These are phyloP conservation scores for Aspergillus nomiae DNA, from an alignment of 2,329 filamentous ascomycete species.

Conservation along the genomic window DNA sequence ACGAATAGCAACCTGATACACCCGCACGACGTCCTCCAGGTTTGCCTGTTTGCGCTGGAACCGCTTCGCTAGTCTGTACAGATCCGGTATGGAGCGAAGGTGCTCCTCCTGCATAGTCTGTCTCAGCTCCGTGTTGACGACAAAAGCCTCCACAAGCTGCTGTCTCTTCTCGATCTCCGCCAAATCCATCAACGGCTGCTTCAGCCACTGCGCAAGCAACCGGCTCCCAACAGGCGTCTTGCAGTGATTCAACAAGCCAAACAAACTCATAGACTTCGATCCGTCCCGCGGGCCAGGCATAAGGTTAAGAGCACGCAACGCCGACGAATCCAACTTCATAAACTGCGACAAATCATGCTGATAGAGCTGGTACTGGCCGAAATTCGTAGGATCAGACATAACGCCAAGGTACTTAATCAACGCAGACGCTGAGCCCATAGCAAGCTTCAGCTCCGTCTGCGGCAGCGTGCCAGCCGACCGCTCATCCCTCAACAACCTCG, in stretches of 20 bases:
- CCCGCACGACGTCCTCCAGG: constrained; percentile 90
- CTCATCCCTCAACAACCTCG: constrained; percentile 84
- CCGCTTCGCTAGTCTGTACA: constrained; percentile 90
- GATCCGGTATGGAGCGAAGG: constrained; percentile 85
- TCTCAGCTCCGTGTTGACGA: constrained; percentile 85
- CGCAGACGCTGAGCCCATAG: constrained; percentile 91
- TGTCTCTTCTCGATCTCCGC: constrained; percentile 87
- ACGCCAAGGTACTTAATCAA: constrained; percentile 93
- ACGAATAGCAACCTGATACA: constrained; percentile 92
- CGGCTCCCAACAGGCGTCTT: constrained; percentile 93
- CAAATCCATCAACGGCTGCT: constrained; percentile 93
- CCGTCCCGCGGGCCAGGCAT: constrained; percentile 96
- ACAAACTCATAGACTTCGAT: constrained; percentile 96
- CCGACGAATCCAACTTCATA: constrained; percentile 97
- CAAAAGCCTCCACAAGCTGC: constrained; percentile 92
- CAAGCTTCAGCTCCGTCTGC: constrained; percentile 89
- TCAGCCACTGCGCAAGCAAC: constrained; percentile 91
- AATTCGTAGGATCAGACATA: constrained; percentile 89
- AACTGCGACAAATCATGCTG: constrained; percentile 96
- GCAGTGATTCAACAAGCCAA: constrained; percentile 92
- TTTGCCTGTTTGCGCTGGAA: constrained; percentile 92
- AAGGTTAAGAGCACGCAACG: constrained; percentile 88
- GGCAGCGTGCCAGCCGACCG: constrained; percentile 74
- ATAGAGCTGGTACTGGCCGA: constrained; percentile 95
- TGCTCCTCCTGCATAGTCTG: constrained; percentile 98